These are phyloP conservation scores for Penicillium angulare DNA, from an alignment of 495 filamentous ascomycete species.

Conservation along the genomic window DNA sequence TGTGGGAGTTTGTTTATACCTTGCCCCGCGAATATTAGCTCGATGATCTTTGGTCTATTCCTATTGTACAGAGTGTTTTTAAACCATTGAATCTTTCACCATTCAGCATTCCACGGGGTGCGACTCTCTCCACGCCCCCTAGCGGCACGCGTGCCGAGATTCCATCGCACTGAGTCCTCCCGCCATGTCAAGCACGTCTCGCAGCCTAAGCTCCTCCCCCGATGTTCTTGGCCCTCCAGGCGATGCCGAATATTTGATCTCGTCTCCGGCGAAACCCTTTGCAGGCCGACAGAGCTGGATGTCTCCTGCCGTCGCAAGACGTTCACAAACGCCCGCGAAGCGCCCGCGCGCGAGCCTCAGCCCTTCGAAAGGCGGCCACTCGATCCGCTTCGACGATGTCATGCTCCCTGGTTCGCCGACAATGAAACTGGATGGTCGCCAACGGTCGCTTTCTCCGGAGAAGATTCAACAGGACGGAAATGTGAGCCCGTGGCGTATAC, in stretches of 20 bases:
- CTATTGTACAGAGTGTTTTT: not conserved
- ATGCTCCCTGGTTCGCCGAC: conserved; percentile 42
- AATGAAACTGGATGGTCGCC: conserved; percentile 34
- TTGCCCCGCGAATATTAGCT: conserved; percentile 27
- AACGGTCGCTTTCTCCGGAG: conserved; percentile 36
- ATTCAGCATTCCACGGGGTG: conserved; percentile 24
- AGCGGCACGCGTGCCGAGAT: conserved; percentile 28
- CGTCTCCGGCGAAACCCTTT: conserved; percentile 44
- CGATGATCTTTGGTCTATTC: conserved; percentile 4
- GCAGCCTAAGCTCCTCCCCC: conserved; percentile 44
- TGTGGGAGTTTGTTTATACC: conserved; percentile 36
- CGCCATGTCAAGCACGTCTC: conserved; percentile 33
- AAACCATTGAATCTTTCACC: not conserved
- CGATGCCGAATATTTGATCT: conserved; percentile 45
- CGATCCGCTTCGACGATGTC: conserved; percentile 46
- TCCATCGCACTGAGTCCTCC: conserved; percentile 15
- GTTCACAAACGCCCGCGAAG: conserved; percentile 36
- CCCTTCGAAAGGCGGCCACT: conserved; percentile 40
- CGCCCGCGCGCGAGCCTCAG: conserved; percentile 39
- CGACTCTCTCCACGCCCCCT: conserved; percentile 21
- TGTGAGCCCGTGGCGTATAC: conserved; percentile 57
- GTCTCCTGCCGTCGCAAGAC: conserved; percentile 35
- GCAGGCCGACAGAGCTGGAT: conserved; percentile 43
- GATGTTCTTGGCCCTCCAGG: conserved; percentile 48
- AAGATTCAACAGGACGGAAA: conserved; percentile 36